Evolutionary conservation across 2,329 filamentous ascomycete species (phyloP).

Genomic region (Cercospora janseana): DNA sequence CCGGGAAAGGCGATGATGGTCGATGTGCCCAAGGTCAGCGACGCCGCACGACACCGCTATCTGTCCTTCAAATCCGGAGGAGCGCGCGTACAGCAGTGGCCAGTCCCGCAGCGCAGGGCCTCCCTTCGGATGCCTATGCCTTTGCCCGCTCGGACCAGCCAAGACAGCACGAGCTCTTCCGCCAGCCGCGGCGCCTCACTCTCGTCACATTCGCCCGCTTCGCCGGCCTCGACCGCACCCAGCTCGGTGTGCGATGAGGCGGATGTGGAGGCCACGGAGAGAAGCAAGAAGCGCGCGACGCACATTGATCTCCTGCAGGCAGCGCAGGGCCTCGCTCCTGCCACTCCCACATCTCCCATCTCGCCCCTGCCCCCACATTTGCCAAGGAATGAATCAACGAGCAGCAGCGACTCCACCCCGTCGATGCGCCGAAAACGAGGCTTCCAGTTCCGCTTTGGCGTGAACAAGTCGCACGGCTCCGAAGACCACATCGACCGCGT

Average conservation of each 20-base stretch:
- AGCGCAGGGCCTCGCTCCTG: conserved; percentile 11
- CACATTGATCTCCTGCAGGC: conserved; percentile 27
- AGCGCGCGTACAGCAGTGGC: conserved; percentile 3
- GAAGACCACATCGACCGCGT: conserved; percentile 15
- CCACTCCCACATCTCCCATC: background rate
- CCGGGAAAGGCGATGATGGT: conserved; percentile 34
- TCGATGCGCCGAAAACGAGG: conserved; percentile 24
- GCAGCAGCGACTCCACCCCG: background rate
- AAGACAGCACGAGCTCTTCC: conserved; percentile 17
- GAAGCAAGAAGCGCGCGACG: conserved; percentile 11
- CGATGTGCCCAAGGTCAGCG: conserved; percentile 28
- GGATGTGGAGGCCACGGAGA: conserved; percentile 8
- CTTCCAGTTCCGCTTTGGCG: conserved; percentile 27
- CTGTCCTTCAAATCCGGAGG: background rate
- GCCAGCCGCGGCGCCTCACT: conserved; percentile 15
- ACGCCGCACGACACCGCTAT: conserved; percentile 9
- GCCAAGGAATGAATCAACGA: background rate
- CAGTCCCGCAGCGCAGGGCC: conserved; percentile 3
- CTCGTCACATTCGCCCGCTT: conserved; percentile 18
- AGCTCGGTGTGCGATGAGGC: conserved; percentile 26
- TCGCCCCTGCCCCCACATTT: background rate
- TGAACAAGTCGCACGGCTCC: conserved; percentile 18
- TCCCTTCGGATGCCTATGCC: conserved; percentile 10
- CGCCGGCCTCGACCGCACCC: conserved; percentile 27
- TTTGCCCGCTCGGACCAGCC: conserved; percentile 23